A percentile compares a stretch with the other conserved stretches of the same genome.
phyloP scores from a whole-genome alignment of 345 rosid species.

The Erodium maritimum region DNA sequence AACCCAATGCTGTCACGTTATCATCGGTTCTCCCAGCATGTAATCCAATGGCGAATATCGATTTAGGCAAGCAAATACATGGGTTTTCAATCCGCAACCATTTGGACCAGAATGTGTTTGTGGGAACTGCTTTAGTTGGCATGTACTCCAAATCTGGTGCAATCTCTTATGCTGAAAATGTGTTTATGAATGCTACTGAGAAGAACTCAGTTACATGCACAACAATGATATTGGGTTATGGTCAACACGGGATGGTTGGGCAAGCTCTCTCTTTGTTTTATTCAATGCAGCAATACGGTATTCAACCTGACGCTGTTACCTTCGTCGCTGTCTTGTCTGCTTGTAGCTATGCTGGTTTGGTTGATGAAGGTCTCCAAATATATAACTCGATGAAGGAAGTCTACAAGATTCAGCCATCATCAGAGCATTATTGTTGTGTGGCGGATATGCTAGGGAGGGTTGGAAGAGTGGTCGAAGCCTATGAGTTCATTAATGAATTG shows the following conservation, averaged over 20 bases:
- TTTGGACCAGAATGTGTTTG: constrained; percentile 60
- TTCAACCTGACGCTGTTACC: constrained; percentile 60
- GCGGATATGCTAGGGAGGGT: constrained; percentile 82
- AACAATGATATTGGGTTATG: constrained; percentile 70
- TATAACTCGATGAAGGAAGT: constrained; percentile 48
- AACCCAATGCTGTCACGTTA: constrained; percentile 62
- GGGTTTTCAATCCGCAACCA: constrained; percentile 53
- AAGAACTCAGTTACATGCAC: constrained; percentile 73
- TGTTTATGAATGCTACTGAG: constrained; percentile 36
- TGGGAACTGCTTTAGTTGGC: constrained; percentile 65
- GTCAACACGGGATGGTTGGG: constrained; percentile 79
- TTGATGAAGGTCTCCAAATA: constrained; percentile 65
- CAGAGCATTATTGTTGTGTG: constrained; percentile 70
- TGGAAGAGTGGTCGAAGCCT: constrained; percentile 75
- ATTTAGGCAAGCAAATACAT: constrained; percentile 69
- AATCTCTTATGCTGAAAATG: constrained; percentile 44
- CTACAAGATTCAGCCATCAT: constrained; percentile 45
- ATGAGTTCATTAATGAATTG: constrained; percentile 49
- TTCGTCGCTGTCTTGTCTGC: constrained; percentile 75
- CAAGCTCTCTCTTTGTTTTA: constrained; percentile 64
- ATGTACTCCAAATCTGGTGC: constrained; percentile 81
- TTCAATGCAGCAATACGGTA: constrained; percentile 39
- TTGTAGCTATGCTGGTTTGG: constrained; percentile 69
- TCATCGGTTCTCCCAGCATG: constrained; percentile 79
- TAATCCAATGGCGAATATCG: constrained; percentile 44